Evolutionary conservation across 352 stramenopile genomes (phyloP).

Genomic region (Pythium guiyangense): DNA sequence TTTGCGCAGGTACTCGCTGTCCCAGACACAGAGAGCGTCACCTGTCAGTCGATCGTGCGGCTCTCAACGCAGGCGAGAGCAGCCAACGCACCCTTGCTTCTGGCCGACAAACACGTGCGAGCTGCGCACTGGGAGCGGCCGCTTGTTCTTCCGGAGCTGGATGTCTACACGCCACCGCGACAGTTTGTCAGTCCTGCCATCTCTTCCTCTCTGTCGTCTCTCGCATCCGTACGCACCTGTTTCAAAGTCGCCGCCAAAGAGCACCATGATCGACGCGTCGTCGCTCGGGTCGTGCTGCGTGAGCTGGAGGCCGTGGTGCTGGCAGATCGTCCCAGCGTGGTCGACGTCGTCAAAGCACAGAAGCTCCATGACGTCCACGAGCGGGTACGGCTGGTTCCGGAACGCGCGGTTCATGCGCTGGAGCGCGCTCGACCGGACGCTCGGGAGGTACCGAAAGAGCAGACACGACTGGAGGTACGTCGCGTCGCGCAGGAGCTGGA

Average conservation of each 20-base stretch:
- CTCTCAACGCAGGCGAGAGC: not conserved
- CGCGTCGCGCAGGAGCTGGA: slow-evolving; percentile 61
- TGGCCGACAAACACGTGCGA: slow-evolving; percentile 70
- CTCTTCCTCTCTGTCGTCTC: not conserved
- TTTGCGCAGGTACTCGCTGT: slow-evolving; percentile 53
- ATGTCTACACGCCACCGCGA: slow-evolving; percentile 27
- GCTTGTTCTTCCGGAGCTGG: slow-evolving; percentile 65
- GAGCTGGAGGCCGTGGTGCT: slow-evolving; percentile 62
- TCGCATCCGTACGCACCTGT: slow-evolving; percentile 34
- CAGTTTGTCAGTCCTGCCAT: not conserved
- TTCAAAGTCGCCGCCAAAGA: slow-evolving; percentile 75
- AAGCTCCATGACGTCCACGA: slow-evolving; percentile 54
- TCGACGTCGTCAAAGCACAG: slow-evolving; percentile 84
- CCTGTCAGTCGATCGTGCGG: not conserved
- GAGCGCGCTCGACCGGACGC: slow-evolving; percentile 61
- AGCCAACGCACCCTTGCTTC: slow-evolving; percentile 68
- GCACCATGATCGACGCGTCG: slow-evolving; percentile 40
- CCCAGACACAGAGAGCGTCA: not conserved
- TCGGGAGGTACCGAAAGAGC: slow-evolving; percentile 78
- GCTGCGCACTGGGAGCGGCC: slow-evolving; percentile 41
- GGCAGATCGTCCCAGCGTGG: slow-evolving; percentile 57
- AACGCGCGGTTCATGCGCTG: slow-evolving; percentile 80
- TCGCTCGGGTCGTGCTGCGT: slow-evolving; percentile 40
- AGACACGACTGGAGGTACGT: slow-evolving; percentile 84
- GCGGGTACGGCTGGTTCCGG: slow-evolving; percentile 60